These are phyloP conservation scores for Acephala macrosclerotiorum DNA, from an alignment of 2,329 filamentous ascomycete species.

Conservation along the genomic window DNA sequence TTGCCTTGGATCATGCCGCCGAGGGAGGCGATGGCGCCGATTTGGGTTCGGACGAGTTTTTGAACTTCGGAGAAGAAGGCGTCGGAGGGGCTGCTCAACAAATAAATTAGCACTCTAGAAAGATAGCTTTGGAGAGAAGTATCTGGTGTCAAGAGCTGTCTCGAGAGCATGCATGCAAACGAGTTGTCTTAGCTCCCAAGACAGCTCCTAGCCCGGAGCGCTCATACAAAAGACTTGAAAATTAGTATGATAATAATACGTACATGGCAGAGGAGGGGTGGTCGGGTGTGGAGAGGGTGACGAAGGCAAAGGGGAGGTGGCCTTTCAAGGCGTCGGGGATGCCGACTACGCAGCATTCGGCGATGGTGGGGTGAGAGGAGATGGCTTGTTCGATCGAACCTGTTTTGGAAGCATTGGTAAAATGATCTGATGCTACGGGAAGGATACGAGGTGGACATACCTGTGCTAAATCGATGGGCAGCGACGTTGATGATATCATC, in stretches of 20 bases:
- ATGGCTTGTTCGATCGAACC: constrained; percentile 92
- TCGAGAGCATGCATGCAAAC: too few relatives aligned
- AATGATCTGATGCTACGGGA: background rate
- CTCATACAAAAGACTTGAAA: too few relatives aligned
- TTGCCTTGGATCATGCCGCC: constrained; percentile 86
- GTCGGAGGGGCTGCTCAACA: constrained; percentile 53
- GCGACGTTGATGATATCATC: constrained; percentile 98
- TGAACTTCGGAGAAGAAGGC: constrained; percentile 70
- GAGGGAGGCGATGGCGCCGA: constrained; percentile 85
- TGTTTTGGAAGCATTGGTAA: constrained; percentile 43
- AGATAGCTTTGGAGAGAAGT: too few relatives aligned
- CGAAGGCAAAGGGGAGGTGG: constrained; percentile 89
- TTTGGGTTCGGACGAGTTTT: constrained; percentile 75
- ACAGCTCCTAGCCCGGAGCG: too few relatives aligned
- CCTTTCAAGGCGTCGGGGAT: constrained; percentile 89
- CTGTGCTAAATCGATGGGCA: constrained; percentile 88
- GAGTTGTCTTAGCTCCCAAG: too few relatives aligned
- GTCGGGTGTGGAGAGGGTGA: constrained; percentile 64
- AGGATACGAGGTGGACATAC: constrained; percentile 53
- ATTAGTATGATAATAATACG: too few relatives aligned
- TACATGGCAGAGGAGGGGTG: constrained; percentile 60
- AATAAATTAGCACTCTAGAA: too few relatives aligned
- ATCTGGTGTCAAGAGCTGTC: too few relatives aligned
- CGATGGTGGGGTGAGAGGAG: constrained; percentile 78
- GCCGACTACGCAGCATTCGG: constrained; percentile 85